Evolutionary conservation across 805 yeast genomes (phyloP), one percentile per base, ranked within the genome.

Genomic region (Starmerella tilneyi): DNA sequence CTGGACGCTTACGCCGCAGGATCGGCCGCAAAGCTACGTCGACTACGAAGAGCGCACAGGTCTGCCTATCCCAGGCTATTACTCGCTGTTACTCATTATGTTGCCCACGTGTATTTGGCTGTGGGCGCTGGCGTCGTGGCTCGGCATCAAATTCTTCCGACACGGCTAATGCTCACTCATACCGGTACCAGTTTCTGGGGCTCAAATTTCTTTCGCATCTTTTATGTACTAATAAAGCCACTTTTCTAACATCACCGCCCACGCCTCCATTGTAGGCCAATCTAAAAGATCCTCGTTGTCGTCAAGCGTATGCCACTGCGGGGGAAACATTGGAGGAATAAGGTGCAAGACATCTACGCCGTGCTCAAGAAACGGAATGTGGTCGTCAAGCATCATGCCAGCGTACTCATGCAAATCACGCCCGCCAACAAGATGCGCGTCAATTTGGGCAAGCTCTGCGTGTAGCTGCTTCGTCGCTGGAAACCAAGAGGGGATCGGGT

Each of bases 101-200:
- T 35, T 61, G 11, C 64, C 68, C 5, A 68, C 65, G 8, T 59
- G 64, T 15, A 56, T 63, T 1, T 77, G 83, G 82, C 60, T 76
- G 5, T 83, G 94, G 94, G 75, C 86, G 33, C 63, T 77, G 9
- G 64, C 73, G 3, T 75, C 86, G 9, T 84, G 94, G 94, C 68
- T 78, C 36, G 88, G 92, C 29, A 69, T 83, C 72, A 84, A 84
- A 61, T 64, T 83, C 46, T 84, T 84, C 63, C 68, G 85, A 45
- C 92, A 84, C 58, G 80, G 92, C 19, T 80, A 21, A 27, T 21
- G n/a, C n/a, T n/a, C n/a, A n/a, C n/a, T n/a, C n/a, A n/a, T n/a
- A n/a, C n/a, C n/a, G n/a, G n/a, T n/a, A n/a, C n/a, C n/a, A n/a
- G n/a, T n/a, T n/a, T n/a, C n/a, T n/a, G n/a, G n/a, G n/a, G n/a